Conservation (phyloP, 2,329 filamentous ascomycete genomes). For the Amesomyces nigricolor region DNA sequence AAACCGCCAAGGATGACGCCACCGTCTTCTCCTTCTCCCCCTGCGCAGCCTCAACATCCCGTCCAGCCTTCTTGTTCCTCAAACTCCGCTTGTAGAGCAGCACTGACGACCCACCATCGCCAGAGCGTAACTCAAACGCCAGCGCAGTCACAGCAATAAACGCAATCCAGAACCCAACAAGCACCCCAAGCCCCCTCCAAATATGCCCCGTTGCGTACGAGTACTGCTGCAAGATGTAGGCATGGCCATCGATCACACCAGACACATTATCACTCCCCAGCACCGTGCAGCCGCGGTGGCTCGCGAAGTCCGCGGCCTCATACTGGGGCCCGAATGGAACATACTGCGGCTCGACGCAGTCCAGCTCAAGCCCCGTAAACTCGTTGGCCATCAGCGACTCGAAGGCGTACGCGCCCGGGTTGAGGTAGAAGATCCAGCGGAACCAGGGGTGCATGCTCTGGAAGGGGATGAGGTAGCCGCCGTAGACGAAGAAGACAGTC, state of each 20-base stretch:
- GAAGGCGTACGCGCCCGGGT: conserved; percentile 65
- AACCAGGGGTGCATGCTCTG: conserved; percentile 60
- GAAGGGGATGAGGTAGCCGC: conserved; percentile 58
- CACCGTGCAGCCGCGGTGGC: background rate
- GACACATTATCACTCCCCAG: background rate
- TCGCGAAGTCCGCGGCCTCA: background rate
- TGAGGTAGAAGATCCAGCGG: conserved; percentile 58
- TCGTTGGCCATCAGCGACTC: conserved; percentile 66
- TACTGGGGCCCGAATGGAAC: background rate
- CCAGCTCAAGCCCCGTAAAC: conserved; percentile 49
- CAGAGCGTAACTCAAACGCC: background rate
- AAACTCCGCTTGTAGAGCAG: background rate
- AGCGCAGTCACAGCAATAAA: background rate
- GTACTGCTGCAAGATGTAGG: conserved; percentile 2
- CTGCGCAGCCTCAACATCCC: background rate
- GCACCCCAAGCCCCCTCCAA: background rate
- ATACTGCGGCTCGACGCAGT: conserved; percentile 2
- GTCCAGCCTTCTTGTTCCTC: background rate
- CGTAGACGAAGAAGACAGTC: conserved; percentile 50
- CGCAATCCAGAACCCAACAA: background rate
- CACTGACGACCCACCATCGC: background rate
- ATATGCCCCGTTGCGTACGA: conserved; percentile 2
- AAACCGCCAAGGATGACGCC: background rate
- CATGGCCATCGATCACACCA: background rate
- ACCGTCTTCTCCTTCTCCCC: background rate